Conservation (phyloP, 2,329 filamentous ascomycete genomes). For the Volutella citrinella region DNA sequence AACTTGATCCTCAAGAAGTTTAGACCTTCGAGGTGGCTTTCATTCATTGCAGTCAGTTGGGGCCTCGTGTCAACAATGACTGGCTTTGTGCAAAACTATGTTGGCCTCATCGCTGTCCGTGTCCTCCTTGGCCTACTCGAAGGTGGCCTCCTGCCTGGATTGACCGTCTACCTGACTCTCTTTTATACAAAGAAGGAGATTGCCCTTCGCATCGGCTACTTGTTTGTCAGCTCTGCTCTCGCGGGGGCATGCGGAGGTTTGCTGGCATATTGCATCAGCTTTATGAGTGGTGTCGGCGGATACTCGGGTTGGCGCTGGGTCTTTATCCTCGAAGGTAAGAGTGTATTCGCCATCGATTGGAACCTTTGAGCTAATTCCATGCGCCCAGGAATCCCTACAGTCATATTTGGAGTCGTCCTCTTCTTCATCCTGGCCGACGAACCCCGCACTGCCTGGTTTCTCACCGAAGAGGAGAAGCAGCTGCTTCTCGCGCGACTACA, state of each 20-base stretch:
- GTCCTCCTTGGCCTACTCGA: slow-evolving; percentile 41
- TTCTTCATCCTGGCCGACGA: slow-evolving; percentile 7
- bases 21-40: slow-evolving; percentile 51
- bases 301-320: slow-evolving; percentile 51
- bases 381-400: slow-evolving; percentile 27
- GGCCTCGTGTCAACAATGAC: slow-evolving; percentile 52
- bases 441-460: slow-evolving; percentile 6
- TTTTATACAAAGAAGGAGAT: slow-evolving; percentile 57
- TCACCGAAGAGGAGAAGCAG: slow-evolving; percentile 5
- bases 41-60: slow-evolving; percentile 51
- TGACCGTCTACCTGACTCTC: slow-evolving; percentile 53
- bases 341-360: too few species aligned
- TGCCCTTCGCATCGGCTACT: slow-evolving; percentile 52
- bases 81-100: slow-evolving; percentile 48
- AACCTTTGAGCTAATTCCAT: slow-evolving; percentile 27
- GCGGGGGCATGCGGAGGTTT: slow-evolving; percentile 59
- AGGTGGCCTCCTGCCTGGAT: slow-evolving; percentile 46
- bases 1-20: slow-evolving; percentile 54
- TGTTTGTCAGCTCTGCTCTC: slow-evolving; percentile 53
- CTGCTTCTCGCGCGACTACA: slow-evolving; percentile 32
- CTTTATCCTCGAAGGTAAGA: slow-evolving; percentile 55
- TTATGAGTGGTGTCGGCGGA: slow-evolving; percentile 46
- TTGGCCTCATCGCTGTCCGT: slow-evolving; percentile 44
- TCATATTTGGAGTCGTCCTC: slow-evolving; percentile 4
- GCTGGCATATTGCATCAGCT: slow-evolving; percentile 61